Evolutionary conservation across 352 stramenopile genomes (phyloP).

Genomic region (Phytophthora europaea): DNA sequence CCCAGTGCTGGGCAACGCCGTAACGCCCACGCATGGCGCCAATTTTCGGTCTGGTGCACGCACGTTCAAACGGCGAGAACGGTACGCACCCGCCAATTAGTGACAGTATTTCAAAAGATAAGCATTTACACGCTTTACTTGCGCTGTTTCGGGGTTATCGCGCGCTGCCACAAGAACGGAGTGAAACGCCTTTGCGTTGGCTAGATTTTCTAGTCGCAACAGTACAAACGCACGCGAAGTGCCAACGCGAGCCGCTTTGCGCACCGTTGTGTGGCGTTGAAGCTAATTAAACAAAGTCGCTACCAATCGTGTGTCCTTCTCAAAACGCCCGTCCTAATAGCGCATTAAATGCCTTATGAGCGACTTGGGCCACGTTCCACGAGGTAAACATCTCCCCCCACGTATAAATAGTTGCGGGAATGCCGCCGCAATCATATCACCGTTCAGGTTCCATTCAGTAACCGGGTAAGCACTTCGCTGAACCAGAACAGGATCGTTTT

Average conservation of each 20-base stretch:
- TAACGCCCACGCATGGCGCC: not conserved
- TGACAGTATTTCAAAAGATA: slow-evolving; percentile 9
- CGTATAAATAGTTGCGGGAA: slow-evolving; percentile 15
- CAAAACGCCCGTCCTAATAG: slow-evolving; percentile 13
- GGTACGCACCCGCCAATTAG: slow-evolving; percentile 5
- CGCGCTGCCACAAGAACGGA: not conserved
- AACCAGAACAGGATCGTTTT: too few species aligned
- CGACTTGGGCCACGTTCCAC: not conserved
- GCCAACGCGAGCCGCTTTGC: not conserved
- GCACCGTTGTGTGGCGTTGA: not conserved
- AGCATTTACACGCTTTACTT: slow-evolving; percentile 7
- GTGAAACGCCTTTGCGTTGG: slow-evolving; percentile 7
- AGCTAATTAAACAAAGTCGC: slow-evolving; percentile 15
- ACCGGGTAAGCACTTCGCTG: too few species aligned
- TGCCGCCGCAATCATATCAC: slow-evolving; percentile 7
- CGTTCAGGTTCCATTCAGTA: slow-evolving; percentile 13
- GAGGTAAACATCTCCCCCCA: not conserved
- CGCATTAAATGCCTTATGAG: slow-evolving; percentile 7
- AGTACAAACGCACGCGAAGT: not conserved
- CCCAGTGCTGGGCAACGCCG: slow-evolving; percentile 1
- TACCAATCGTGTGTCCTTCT: not conserved
- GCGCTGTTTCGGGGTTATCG: not conserved
- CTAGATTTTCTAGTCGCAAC: not conserved
- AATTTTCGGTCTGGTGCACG: not conserved
- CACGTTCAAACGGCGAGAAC: slow-evolving; percentile 4